Base-by-base conservation (phyloP, 768 basidiomycete species). In the Xerocomellus amylosporus region DNA sequence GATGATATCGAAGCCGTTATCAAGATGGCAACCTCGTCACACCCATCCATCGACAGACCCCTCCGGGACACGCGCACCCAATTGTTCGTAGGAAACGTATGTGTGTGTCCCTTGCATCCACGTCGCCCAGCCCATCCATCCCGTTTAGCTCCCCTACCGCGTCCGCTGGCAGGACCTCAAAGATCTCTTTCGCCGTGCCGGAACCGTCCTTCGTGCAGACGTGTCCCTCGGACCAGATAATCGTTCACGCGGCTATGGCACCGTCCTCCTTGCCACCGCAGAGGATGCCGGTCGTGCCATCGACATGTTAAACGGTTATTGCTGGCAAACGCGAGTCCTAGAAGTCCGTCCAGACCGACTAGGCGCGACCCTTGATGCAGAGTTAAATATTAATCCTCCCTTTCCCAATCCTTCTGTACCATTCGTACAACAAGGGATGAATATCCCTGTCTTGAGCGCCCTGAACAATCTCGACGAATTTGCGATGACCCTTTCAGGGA, bases 141-240 rank as follows among this genome's bases (percentile, higher is more conserved):
- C 13, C 12, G n/a, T 50, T 33, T 62, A 95, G 93, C 83, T 99
- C 24, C 97, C 97, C 0, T 98, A 96, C 73, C 81, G 96, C 56
- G 95, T 98, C 37, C 85, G 97, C 51, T 99, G 97, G 97, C 97
- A 99, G 75, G 97, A 99, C 75, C 82, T 99, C 58, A 98, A 99
- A 64, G 96, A 99, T 70, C 83, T 99, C 49, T 98, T 99, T 72
- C 85, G 96, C 36, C 89, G 91, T 60, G 91, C 96, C 7, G 97
- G 97, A 39, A 97, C 90, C 28, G 86, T 95, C 58, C 75, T 92
- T 36, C 79, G 89, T 46, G 87, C 93, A 38, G 83, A 87, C 67
- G 83, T 90, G 58, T 80, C 88, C 51, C 77, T 91, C 31, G 84
- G 90, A 5, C 89, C 90, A 3, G 92, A 93, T 70, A 97, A 97